Percentiles rank a stretch among this genome's conserved stretches.
phyloP scores from a whole-genome alignment of 2,329 filamentous ascomycete genomes.

The Juglanconis oblonga region DNA sequence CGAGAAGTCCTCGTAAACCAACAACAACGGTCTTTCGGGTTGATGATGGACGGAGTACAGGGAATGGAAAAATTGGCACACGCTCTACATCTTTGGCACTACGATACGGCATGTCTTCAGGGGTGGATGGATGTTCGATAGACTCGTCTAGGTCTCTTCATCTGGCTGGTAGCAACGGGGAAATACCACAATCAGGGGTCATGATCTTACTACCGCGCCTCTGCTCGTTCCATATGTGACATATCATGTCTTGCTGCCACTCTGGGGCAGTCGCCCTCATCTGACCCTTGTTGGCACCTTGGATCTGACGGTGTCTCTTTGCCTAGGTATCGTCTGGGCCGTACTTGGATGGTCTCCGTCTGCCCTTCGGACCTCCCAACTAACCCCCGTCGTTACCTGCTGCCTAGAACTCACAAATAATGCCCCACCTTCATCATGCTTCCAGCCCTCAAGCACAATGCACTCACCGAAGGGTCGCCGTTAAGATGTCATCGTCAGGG shows the following conservation, averaged over 20 bases:
- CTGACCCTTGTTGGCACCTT: no score
- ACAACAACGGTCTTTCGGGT: conserved; percentile 9
- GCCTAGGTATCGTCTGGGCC: no score
- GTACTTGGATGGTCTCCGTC: no score
- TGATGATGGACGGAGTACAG: conserved; percentile 16
- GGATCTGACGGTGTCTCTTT: no score
- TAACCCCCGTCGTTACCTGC: no score
- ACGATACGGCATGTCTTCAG: not conserved
- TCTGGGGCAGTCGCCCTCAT: no score
- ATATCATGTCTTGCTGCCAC: not conserved
- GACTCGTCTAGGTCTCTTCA: conserved; percentile 12
- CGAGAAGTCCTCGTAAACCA: conserved; percentile 57
- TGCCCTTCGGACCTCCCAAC: no score
- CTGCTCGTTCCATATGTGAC: not conserved
- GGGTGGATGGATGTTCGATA: conserved; percentile 8
- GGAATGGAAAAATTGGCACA: conserved; percentile 13
- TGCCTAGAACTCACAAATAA: no score
- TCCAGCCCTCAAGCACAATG: no score
- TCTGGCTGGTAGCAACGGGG: conserved; percentile 13
- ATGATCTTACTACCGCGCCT: conserved; percentile 2
- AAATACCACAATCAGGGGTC: not conserved
- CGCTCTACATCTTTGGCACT: conserved; percentile 6
- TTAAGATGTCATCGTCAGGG: no score
- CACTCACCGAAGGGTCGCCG: no score
- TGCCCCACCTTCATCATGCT: no score